Evolutionary conservation across 306 rosid genomes (phyloP), one percentile per base, ranked within the genome.

Genomic region (Alnus rubra): DNA sequence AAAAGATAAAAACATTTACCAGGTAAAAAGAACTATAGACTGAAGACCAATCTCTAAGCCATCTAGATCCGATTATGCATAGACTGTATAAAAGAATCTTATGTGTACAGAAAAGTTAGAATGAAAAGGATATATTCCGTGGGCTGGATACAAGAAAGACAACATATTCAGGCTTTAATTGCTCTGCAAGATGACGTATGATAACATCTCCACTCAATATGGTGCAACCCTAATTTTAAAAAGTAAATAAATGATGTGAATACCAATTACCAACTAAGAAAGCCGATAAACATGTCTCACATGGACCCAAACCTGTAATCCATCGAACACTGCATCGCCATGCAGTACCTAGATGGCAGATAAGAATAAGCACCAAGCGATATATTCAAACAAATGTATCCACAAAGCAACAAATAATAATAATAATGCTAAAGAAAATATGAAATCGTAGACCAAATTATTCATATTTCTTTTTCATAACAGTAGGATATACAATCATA

Each of bases 161-260:
- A 69, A 92, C 97, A 72, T 83, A 94, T 64, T 86, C 81, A 50
- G 98, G 97, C 86, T 78, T 91, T 71, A 92, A 81, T 54, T 88
- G 81, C 14, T 86, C 93, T 2, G 97, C 97, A 63, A 94, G 89
- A 85, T 88, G 93, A 78, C 97, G 85, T n/a, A 94, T 91, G 84
- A 94, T 94, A 12, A 89, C 89, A 88, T 94, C 98, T 74, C 97
- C 97, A 56, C 98, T 94, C 87, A 94, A 88, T 79, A 94, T 94
- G 75, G 88, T 92, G 90, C 97, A 92, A 63, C 92, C 98, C 97
- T 92, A 89, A 67, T 74, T 64, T 65, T 59, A 52, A 65, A 77
- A 37, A 71, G 4, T 16, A 72, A 33, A 63, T 42, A 67, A 16
- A 74, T 52, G 45, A 7, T 42, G 71, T 52, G 31, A 55, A 37